Base-by-base conservation (phyloP, 192 early-diverging fungal species). In the Umbelopsis ramanniana region DNA sequence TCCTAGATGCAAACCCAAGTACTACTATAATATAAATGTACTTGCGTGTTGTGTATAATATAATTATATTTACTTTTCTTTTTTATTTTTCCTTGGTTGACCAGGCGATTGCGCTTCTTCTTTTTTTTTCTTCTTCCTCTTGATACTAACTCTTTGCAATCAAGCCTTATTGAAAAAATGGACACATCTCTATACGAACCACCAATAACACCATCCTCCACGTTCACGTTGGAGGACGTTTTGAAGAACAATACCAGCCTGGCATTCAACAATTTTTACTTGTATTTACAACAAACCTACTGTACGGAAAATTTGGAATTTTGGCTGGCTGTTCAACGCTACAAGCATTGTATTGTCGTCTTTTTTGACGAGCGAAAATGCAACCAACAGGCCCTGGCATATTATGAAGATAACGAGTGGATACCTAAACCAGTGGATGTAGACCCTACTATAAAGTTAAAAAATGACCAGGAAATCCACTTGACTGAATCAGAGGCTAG, bases 251-350 rank as follows among this genome's bases (percentile, higher is more conserved):
- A 63, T 63, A 37, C 57, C 26, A 63, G 29, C 15, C 15, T 63
- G 11, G 57, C 73, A 0, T 67, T 79, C 24, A 29, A 70, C 15
- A 40, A 54, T 24, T 79, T 79, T 69, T 69, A 55, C 0, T 47
- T 68, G 8, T 81, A 73, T 46, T 71, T 84, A 37, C 73, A 79
- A 19, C 52, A 70, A 15, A 73, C 75, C 2, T 79, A 76, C 60
- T 79, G 79, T 37, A 69, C 63, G 24, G 79, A 83, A 54, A 83
- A 83, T 33, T 57, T 80, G 3, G 68, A 66, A 46, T 83, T 83
- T 52, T 83, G 77, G 76, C 52, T 76, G 8, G 72, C 76, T 6
- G 67, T 78, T 11, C 69, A 70, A 38, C 70, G 72, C 40, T 83
- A 83, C 70, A 73, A 81, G 54, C 76, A 72, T 50, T 72, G 66